Base-by-base conservation (phyloP, 805 yeast genomes). In the Barnettozyma pratensis region DNA sequence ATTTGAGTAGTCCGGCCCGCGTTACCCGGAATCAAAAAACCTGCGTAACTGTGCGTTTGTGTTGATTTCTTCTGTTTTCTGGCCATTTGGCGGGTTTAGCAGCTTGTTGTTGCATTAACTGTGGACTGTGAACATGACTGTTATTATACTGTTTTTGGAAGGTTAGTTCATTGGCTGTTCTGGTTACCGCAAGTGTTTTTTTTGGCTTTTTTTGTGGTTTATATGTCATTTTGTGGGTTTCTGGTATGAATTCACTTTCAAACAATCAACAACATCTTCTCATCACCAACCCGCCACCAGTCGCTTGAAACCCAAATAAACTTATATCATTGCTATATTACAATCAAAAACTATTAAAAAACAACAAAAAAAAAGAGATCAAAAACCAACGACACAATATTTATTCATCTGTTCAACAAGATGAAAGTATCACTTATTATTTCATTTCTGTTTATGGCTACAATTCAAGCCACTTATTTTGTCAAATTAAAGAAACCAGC, bases 401-500 rank as follows among this genome's bases (percentile, higher is more conserved):
- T 11, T 8, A 31, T 4, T 12, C 7, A 19, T 36, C 11, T 12
- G 26, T 36, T 36, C 38, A 32, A 31, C 4, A 30, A 30, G 11
- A 39, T 48, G 46, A 48, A 25, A 19, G 30, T 37, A 35, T 12
- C 19, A 36, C 27, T 10, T 9, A 10, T 39, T 35, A 12, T 14
- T 19, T 6, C 12, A 32, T n/a, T 36, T 41, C 10, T 48, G 11
- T 27, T 49, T 27, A 7, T 26, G 9, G 11, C 47, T 4, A 12
- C 14, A 30, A 41, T 39, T 32, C 42, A 50, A 27, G 58, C 57
- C 27, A 44, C 48, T 14, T 59, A 57, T 36, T 59, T 59, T 54
- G 61, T 59, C 28, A 60, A 59, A 47, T 54, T 59, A 45, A 59
- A 53, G 46, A 56, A 47, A 7, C 54, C 61, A 12, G 48, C 60